Percentiles rank a stretch among this genome's conserved stretches.
phyloP scores from a whole-genome alignment of 768 basidiomycete species.

The Hortiboletus campestris region DNA sequence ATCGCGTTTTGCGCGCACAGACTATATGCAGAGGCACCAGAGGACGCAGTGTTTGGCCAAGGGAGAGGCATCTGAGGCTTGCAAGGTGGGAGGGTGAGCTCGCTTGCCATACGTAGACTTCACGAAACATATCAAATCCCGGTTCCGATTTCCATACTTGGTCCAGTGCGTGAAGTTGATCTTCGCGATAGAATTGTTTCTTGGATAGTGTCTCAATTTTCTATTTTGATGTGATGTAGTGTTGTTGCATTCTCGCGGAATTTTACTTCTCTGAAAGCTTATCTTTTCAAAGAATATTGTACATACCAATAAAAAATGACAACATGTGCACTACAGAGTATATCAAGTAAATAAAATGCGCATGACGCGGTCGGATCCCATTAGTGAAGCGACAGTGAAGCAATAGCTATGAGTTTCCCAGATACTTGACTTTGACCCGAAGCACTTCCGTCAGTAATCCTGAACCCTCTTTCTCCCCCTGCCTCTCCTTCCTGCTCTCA shows the following conservation, averaged over 20 bases:
- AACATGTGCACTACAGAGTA: neutral
- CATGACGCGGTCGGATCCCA: neutral
- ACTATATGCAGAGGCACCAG: constrained; percentile 11
- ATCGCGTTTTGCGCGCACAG: neutral
- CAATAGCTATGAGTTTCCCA: constrained; percentile 12
- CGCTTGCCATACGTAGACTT: neutral
- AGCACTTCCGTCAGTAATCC: constrained; percentile 27
- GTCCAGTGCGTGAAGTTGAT: neutral
- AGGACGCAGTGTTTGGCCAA: neutral
- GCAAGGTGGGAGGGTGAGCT: neutral
- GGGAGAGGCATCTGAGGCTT: neutral
- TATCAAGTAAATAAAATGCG: neutral
- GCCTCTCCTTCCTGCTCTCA: constrained; percentile 16
- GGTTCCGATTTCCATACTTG: neutral
- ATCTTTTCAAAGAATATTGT: neutral
- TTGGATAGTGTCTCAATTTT: neutral
- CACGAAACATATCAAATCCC: neutral
- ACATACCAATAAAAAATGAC: neutral
- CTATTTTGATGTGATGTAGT: neutral
- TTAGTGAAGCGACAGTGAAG: neutral
- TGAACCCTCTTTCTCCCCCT: constrained; percentile 25
- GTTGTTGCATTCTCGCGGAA: neutral
- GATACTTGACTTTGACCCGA: constrained; percentile 23
- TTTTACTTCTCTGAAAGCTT: neutral
- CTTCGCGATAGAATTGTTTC: neutral